Base-by-base conservation (phyloP, 2,329 filamentous ascomycete genomes). In the Ascochyta lentis region DNA sequence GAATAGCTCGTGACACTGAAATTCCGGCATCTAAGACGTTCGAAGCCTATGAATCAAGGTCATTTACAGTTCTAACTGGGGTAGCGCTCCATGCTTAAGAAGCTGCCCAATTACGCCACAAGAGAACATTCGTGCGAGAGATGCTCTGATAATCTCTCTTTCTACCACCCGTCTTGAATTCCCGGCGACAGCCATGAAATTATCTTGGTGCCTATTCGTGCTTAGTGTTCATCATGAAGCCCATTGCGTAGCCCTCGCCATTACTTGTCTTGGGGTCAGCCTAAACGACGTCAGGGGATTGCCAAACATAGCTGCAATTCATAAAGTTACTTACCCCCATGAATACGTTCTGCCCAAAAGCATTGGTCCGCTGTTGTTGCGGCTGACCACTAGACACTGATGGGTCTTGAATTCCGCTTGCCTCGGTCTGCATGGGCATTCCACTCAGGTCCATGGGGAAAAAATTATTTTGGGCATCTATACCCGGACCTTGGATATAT, bases 401-500 rank as follows among this genome's bases (percentile, higher is more conserved):
- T 35, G 70, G 58, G 35, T 59, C 52, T 54, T 70, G 48, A 4
- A 68, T n/a, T 6, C 39, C 60, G 26, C 43, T 61, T 13, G 55
- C 35, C 24, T 74, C 72, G 22, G 66, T 67, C 56, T 74, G 73
- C 67, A 70, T 68, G 13, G 59, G 72, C 61, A 71, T 75, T 38
- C 60, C 63, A 35, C 66, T 63, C 19, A 73, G 22, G 62, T 79
- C 78, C 76, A 79, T 78, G 0, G 78, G 77, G 66, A 79, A 80
- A 67, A 79, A 78, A 19, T 72, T 72, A 53, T 72, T 73, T 10
- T 67, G 67, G 2, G 74, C 65, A 44, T 81, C 78, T 54, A 79
- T 70, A 34, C 65, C 79, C 6, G 84, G 80, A 48, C 84, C 85
- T 70, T 89, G 86, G 43, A 89, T 84, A 64, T 89, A 89, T 6